A percentile compares a stretch with the other conserved stretches of the same genome.
phyloP scores from a whole-genome alignment of 768 basidiomycete genomes.

The Auricularia sp. region DNA sequence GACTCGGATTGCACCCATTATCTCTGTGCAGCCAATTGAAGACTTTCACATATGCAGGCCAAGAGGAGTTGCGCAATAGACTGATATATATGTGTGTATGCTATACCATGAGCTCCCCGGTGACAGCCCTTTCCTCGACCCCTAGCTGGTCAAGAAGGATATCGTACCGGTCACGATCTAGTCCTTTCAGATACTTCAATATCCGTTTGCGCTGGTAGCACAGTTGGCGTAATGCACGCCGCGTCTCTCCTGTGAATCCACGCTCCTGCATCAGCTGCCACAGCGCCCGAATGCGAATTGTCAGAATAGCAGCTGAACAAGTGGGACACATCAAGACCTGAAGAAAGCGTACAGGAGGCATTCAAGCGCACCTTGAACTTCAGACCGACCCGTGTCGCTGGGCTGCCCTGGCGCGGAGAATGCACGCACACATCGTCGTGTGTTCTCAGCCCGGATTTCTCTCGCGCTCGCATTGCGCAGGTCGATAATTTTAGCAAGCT shows the following conservation, averaged over 20 bases:
- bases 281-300: slow-evolving; percentile 74
- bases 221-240: slow-evolving; percentile 62
- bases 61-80: slow-evolving; percentile 77
- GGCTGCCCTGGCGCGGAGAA: slow-evolving; percentile 65
- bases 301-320: slow-evolving; percentile 68
- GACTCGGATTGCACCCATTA: too few relatives aligned
- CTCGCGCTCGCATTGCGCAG: slow-evolving; percentile 77
- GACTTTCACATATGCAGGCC: slow-evolving; percentile 33
- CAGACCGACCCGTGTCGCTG: slow-evolving; percentile 70
- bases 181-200: slow-evolving; percentile 63
- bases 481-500: slow-evolving; percentile 65
- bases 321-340: neutral
- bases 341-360: neutral
- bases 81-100: slow-evolving; percentile 33
- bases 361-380: slow-evolving; percentile 71
- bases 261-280: slow-evolving; percentile 54
- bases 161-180: slow-evolving; percentile 63
- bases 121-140: slow-evolving; percentile 68
- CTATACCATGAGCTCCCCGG: slow-evolving; percentile 80
- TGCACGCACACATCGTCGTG: slow-evolving; percentile 60
- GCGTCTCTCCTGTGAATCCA: slow-evolving; percentile 36
- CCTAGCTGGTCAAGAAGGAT: slow-evolving; percentile 60
- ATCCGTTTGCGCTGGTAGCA: slow-evolving; percentile 78
- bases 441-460: slow-evolving; percentile 83
- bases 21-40: too few relatives aligned